Percentiles rank a stretch among this genome's conserved stretches.
Conservation (phyloP, 108 stramenopile species). For the Stephanodiscus minutulus region DNA sequence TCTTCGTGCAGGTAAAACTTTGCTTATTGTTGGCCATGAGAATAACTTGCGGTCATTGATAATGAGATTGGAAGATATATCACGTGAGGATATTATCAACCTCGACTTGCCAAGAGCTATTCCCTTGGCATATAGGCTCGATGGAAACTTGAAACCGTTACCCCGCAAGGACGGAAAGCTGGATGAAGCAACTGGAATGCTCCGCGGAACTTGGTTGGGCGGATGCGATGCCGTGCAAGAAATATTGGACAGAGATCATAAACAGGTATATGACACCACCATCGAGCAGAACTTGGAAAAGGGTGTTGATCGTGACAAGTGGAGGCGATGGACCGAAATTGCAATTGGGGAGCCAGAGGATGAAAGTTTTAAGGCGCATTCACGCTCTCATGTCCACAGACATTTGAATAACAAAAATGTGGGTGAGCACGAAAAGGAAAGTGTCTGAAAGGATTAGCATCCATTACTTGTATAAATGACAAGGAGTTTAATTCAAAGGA, state of each 20-base stretch:
- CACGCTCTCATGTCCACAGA: constrained; percentile 31
- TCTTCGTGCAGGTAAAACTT: constrained; percentile 83
- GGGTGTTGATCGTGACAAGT: constrained; percentile 51
- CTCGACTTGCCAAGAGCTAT: constrained; percentile 91
- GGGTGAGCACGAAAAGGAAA: not conserved
- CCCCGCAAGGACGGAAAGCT: constrained; percentile 64
- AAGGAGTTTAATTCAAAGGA: too few species aligned
- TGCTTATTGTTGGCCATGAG: constrained; percentile 96
- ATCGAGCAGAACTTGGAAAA: constrained; percentile 73
- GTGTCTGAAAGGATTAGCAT: too few species aligned
- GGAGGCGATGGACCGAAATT: constrained; percentile 65
- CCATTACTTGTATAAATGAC: too few species aligned
- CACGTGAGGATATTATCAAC: constrained; percentile 87
- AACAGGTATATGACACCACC: constrained; percentile 82
- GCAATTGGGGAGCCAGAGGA: constrained; percentile 46
- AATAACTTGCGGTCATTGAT: constrained; percentile 94
- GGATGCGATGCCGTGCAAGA: constrained; percentile 76
- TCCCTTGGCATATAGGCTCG: constrained; percentile 86
- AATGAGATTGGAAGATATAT: constrained; percentile 92
- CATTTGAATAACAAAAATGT: constrained; percentile 2
- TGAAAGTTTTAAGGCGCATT: constrained; percentile 37
- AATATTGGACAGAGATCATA: constrained; percentile 73
- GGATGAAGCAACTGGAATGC: constrained; percentile 81
- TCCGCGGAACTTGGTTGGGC: constrained; percentile 81
- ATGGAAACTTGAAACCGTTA: constrained; percentile 81